Conservation (phyloP, 2,329 filamentous ascomycete species). For the Aureobasidium sp. region DNA sequence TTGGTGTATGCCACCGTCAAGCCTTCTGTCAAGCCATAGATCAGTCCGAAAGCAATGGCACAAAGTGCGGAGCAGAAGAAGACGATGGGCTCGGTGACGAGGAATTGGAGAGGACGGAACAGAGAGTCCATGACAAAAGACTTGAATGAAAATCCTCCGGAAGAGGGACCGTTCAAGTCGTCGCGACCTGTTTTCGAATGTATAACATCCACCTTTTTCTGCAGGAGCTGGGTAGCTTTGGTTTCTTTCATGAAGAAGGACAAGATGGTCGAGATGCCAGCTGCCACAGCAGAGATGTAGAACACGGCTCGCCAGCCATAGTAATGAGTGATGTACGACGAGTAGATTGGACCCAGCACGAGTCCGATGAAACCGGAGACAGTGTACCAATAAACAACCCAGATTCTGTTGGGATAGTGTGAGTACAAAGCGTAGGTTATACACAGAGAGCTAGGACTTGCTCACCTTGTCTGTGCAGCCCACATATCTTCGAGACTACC, state of each 20-base stretch:
- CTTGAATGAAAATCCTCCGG: slow-evolving; percentile 18
- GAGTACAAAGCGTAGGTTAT: not conserved
- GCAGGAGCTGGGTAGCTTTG: slow-evolving; percentile 37
- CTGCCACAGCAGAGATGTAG: slow-evolving; percentile 37
- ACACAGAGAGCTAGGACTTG: not conserved
- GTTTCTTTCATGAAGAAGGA: slow-evolving; percentile 37
- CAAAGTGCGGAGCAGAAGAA: slow-evolving; percentile 32
- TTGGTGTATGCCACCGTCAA: slow-evolving; percentile 22
- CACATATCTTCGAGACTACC: slow-evolving; percentile 46
- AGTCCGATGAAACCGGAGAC: slow-evolving; percentile 37
- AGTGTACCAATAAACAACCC: slow-evolving; percentile 42
- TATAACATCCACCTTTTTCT: slow-evolving; percentile 27
- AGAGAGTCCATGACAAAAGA: slow-evolving; percentile 34
- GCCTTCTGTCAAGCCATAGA: slow-evolving; percentile 21
- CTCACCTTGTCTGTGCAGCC: slow-evolving; percentile 29
- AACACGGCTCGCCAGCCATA: slow-evolving; percentile 42
- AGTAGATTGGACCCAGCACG: slow-evolving; percentile 39
- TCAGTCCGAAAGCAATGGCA: slow-evolving; percentile 20
- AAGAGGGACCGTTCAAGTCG: slow-evolving; percentile 16
- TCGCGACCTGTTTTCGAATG: slow-evolving; percentile 23
- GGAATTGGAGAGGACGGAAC: slow-evolving; percentile 36
- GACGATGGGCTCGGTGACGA: slow-evolving; percentile 43
- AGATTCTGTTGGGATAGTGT: slow-evolving; percentile 27
- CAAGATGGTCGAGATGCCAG: slow-evolving; percentile 29
- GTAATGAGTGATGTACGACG: slow-evolving; percentile 33